Conservation (phyloP, 192 early-diverging fungal genomes). For the Rhizophagus sp. region DNA sequence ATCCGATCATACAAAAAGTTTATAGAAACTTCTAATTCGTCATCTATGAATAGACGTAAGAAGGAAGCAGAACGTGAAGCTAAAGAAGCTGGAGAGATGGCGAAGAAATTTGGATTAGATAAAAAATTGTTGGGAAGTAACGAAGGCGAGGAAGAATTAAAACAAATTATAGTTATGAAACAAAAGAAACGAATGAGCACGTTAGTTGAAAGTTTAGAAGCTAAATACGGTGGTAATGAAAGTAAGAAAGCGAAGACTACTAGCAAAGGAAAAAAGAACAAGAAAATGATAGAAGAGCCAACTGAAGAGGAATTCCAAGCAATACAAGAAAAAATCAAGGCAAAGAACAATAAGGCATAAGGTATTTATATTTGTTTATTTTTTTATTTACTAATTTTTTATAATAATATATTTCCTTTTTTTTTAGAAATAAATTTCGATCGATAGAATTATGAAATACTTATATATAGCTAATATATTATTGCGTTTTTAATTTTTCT, state of each 20-base stretch:
- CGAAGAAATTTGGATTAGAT: conserved; percentile 60
- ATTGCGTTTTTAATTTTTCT: neutral
- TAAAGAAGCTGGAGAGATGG: conserved; percentile 57
- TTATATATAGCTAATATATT: neutral
- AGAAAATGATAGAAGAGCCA: conserved; percentile 40
- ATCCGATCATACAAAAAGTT: conserved; percentile 55
- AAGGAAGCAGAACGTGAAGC: conserved; percentile 63
- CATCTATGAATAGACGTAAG: conserved; percentile 49
- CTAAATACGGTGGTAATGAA: conserved; percentile 44
- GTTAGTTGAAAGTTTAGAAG: conserved; percentile 61
- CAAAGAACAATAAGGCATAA: conserved; percentile 38
- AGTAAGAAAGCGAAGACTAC: conserved; percentile 26
- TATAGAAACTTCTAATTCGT: conserved; percentile 49
- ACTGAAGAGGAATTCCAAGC: conserved; percentile 67
- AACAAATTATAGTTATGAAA: conserved; percentile 59
- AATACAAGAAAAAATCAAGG: conserved; percentile 58
- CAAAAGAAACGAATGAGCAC: conserved; percentile 46
- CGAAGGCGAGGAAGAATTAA: conserved; percentile 44
- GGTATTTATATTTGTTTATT: neutral
- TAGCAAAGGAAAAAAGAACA: neutral
- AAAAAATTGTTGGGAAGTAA: conserved; percentile 41
- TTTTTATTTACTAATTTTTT: too few relatives aligned
- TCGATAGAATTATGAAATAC: neutral
- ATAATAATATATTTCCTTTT: too few relatives aligned
- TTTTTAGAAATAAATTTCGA: too few relatives aligned